Conservation (phyloP, 176 grass and related monocot species). For the Leersia perrieri region DNA sequence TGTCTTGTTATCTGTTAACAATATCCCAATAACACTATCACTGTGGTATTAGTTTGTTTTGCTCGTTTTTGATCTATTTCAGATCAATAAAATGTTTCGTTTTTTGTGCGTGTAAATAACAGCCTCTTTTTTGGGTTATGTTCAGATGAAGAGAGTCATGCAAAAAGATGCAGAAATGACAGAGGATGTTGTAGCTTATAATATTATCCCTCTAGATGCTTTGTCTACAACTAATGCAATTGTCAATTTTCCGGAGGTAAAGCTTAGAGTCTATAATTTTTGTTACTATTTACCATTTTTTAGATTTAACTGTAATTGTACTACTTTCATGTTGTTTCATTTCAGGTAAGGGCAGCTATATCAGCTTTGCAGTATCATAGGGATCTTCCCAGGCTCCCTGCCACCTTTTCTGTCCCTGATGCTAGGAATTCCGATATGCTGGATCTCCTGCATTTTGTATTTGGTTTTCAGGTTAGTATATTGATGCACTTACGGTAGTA, state of each 20-base stretch:
- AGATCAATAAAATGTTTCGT: background rate
- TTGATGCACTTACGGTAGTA: constrained; percentile 4
- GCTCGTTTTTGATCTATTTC: constrained; percentile 12
- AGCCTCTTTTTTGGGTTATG: constrained; percentile 30
- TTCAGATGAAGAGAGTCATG: constrained; percentile 87
- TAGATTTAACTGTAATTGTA: background rate
- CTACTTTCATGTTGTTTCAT: constrained; percentile 18
- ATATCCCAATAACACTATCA: background rate
- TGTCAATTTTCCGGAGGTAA: constrained; percentile 67
- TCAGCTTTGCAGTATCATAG: constrained; percentile 78
- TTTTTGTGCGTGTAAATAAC: constrained; percentile 14
- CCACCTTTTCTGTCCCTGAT: constrained; percentile 57
- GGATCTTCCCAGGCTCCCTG: constrained; percentile 70
- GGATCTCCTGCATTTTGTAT: constrained; percentile 84
- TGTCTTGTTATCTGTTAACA: constrained; percentile 9
- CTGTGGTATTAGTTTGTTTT: background rate
- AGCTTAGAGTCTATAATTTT: constrained; percentile 2
- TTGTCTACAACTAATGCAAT: constrained; percentile 75
- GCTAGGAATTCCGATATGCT: constrained; percentile 88
- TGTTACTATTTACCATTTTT: constrained; percentile 2
- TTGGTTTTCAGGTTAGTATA: constrained; percentile 80
- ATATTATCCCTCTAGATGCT: constrained; percentile 89
- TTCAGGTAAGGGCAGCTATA: constrained; percentile 79
- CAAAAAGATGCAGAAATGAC: constrained; percentile 84
- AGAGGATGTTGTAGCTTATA: constrained; percentile 86